phyloP scores from a whole-genome alignment of 208 protist genomes.

The Leishmania gerbilli region DNA sequence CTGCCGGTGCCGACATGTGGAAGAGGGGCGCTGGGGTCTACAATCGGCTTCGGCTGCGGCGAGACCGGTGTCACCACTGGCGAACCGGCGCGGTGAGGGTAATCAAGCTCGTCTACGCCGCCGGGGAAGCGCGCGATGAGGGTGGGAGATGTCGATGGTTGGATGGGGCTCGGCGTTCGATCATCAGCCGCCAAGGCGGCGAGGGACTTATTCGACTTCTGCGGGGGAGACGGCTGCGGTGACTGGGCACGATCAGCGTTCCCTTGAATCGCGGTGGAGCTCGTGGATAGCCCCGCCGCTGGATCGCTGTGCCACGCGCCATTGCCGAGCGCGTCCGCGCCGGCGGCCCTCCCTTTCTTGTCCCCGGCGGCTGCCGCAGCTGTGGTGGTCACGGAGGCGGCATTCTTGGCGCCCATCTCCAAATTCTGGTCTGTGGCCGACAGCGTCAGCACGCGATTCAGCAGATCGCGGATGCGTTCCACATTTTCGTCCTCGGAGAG shows the following conservation, averaged over 20 bases:
- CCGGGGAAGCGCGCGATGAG: constrained; percentile 39
- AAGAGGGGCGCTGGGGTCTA: constrained; percentile 75
- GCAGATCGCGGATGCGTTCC: constrained; percentile 49
- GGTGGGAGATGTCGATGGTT: constrained; percentile 12
- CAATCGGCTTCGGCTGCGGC: constrained; percentile 47
- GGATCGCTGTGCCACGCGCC: constrained; percentile 23
- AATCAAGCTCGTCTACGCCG: constrained; percentile 83
- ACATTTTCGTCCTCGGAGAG: constrained; percentile 50
- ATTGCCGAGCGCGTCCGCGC: constrained; percentile 7
- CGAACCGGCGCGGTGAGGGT: constrained; percentile 55
- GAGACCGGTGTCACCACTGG: constrained; percentile 35
- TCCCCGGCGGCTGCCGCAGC: constrained; percentile 3
- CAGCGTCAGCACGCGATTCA: constrained; percentile 45
- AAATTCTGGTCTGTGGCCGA: constrained; percentile 24
- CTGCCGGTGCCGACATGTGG: constrained; percentile 38
- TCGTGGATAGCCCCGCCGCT: constrained; percentile 11
- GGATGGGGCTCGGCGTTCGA: constrained; percentile 56
- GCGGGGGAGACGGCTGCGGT: constrained; percentile 41
- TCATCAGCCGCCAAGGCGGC: constrained; percentile 22
- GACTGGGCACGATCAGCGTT: constrained; percentile 25
- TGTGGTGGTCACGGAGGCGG: not conserved
- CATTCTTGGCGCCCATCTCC: constrained; percentile 3
- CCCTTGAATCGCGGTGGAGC: not conserved
- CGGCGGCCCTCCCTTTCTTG: constrained; percentile 11
- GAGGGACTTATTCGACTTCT: constrained; percentile 11